Evolutionary conservation across 305 asterid genomes (phyloP).

Genomic region (Fraxinus dipetala): DNA sequence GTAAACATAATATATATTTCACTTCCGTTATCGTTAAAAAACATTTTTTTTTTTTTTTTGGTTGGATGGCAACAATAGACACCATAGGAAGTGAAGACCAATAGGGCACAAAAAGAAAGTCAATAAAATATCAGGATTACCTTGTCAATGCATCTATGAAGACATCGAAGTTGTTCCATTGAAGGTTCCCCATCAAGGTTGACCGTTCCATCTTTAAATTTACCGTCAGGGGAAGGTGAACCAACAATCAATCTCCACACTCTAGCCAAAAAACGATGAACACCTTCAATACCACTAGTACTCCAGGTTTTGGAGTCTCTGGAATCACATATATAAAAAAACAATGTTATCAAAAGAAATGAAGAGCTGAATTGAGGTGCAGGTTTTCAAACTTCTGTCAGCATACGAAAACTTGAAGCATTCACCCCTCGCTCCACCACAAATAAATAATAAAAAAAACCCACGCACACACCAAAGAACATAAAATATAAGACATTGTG

Average conservation of each 20-base stretch:
- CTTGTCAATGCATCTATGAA: constrained; percentile 87
- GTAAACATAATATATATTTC: not conserved
- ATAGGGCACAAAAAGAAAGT: not conserved
- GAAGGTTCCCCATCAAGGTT: constrained; percentile 65
- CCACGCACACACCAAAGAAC: not conserved
- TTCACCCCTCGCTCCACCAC: not conserved
- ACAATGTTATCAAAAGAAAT: constrained; percentile 8
- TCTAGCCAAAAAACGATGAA: constrained; percentile 88
- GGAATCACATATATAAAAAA: constrained; percentile 16
- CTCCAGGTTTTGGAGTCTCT: constrained; percentile 99
- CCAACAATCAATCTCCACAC: constrained; percentile 91
- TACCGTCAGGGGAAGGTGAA: constrained; percentile 62
- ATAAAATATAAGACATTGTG: constrained; percentile 2
- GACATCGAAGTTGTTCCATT: constrained; percentile 64
- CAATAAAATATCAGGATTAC: constrained; percentile 28
- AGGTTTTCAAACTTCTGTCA: not conserved
- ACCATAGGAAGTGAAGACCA: not conserved
- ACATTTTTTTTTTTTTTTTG: not conserved
- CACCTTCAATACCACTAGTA: constrained; percentile 96
- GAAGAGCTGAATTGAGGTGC: not conserved
- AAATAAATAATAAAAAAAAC: not conserved
- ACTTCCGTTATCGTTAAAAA: not conserved
- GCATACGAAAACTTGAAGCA: not conserved
- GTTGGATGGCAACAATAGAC: not conserved
- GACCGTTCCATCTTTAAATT: constrained; percentile 60